phyloP scores from a whole-genome alignment of 176 grass and related monocot genomes.

The Oryza coarctata region DNA sequence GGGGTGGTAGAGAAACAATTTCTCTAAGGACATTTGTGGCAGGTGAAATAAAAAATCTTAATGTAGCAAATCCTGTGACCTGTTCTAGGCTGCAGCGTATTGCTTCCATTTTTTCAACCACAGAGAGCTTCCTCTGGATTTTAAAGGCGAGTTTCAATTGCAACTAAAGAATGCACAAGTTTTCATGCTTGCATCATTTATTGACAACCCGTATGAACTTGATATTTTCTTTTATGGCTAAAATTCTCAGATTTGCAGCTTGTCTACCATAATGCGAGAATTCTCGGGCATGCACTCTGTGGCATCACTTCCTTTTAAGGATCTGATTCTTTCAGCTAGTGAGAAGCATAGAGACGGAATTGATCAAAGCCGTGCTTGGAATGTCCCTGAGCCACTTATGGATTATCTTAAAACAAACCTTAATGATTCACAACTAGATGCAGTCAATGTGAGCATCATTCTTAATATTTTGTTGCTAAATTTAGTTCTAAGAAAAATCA shows the following conservation, averaged over 20 bases:
- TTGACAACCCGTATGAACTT: neutral
- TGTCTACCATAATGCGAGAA: constrained; percentile 93
- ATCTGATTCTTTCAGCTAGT: constrained; percentile 80
- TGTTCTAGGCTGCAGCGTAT: constrained; percentile 62
- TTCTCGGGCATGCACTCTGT: constrained; percentile 78
- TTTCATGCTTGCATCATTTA: constrained; percentile 25
- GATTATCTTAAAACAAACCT: constrained; percentile 80
- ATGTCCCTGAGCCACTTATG: constrained; percentile 83
- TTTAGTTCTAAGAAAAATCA: constrained; percentile 1
- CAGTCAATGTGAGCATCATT: constrained; percentile 72
- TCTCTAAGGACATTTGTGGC: constrained; percentile 69
- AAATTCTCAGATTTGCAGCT: constrained; percentile 80
- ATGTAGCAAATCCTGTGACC: constrained; percentile 57
- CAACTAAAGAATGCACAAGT: neutral
- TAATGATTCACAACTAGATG: constrained; percentile 86
- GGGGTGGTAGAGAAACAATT: constrained; percentile 58
- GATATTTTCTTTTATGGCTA: constrained; percentile 32
- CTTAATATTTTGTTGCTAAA: constrained; percentile 19
- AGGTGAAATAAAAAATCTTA: constrained; percentile 63
- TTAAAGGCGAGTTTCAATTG: constrained; percentile 56
- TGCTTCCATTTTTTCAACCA: constrained; percentile 49
- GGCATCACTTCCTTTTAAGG: constrained; percentile 82
- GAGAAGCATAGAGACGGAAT: constrained; percentile 52
- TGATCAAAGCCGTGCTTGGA: constrained; percentile 71
- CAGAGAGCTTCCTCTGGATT: constrained; percentile 58